A percentile compares a stretch with the other conserved stretches of the same genome.
Conservation (phyloP, 495 filamentous ascomycete species). For the Neurospora pannonica region DNA sequence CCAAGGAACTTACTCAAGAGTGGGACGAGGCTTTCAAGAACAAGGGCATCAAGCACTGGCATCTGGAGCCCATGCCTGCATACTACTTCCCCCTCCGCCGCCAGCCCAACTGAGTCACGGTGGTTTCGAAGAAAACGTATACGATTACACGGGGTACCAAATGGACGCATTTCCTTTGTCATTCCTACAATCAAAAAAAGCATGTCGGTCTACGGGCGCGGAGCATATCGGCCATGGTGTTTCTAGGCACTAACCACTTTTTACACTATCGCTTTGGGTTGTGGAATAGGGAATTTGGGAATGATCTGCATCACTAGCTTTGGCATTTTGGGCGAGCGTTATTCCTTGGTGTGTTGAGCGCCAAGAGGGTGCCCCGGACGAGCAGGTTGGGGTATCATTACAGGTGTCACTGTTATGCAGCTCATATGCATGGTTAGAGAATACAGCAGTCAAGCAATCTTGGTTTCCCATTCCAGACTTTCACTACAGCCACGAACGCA, state of each 20-base stretch:
- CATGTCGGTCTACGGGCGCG: not conserved
- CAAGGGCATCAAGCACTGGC: conserved; percentile 34
- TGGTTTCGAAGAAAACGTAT: not conserved
- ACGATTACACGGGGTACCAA: not conserved
- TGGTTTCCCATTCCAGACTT: not conserved
- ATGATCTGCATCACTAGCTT: not conserved
- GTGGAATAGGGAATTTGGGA: not conserved
- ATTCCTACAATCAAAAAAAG: not conserved
- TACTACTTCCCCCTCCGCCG: conserved; percentile 40
- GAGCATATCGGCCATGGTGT: not conserved
- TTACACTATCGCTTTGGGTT: not conserved
- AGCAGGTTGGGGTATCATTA: not conserved
- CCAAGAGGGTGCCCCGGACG: not conserved
- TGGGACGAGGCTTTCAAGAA: conserved; percentile 37
- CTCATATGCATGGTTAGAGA: not conserved
- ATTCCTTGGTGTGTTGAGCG: not conserved
- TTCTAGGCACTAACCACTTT: not conserved
- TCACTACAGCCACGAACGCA: not conserved
- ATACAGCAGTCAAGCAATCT: not conserved
- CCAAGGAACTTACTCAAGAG: conserved; percentile 29
- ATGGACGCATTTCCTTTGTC: not conserved
- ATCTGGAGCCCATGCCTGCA: conserved; percentile 41
- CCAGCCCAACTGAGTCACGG: conserved; percentile 33
- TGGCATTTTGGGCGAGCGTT: not conserved
- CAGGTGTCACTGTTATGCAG: not conserved